Evolutionary conservation across 1,139 yeast genomes (phyloP), one percentile per base, ranked within the genome.

Genomic region (Yamadazyma taylorii): DNA sequence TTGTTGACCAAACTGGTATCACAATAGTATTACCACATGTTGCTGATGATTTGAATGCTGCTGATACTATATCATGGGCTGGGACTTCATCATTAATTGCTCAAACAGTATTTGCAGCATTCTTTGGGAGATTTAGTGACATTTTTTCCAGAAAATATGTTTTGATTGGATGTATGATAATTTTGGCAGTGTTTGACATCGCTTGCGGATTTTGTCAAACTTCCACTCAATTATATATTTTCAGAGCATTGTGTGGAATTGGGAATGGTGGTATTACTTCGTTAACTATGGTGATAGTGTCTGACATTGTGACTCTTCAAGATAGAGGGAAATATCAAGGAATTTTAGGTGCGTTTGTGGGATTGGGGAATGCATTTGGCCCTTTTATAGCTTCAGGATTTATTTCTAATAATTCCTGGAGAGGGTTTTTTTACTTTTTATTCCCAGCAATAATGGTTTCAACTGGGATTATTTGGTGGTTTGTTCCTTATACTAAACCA

Each of bases 351-450:
- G 54, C 73, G 1, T 61, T 64, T 39, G 72, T 75, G 22, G 39
- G 39, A n/a, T 53, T 75, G 21, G 81, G 83, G 2, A 74, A 73
- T 46, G 72, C 75, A 2, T 48, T 72, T 14, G 84, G 83, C 1
- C 83, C 83, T 0, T 72, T 78, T 40, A 51, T 78, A 15, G 74
- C 75, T 53, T 69, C 78, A 12, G 78, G 66, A 0, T 73, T 76
- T 46, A 63, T 69, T 8, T 54, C 61, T 24, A 55, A 56, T 29
- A 45, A 53, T 14, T 48, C 64, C 22, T 78, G 84, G 84, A 66
- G 80, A 46, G 61, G 66, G 34, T 67, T 71, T 40, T 78, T 68
- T 48, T 73, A 66, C 45, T 35, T 48, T 51, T 35, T 45, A 57
- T 15, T 52, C 61, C 51, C 52, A n/a, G 64, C 64, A 30, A 43